Conservation (phyloP, 768 basidiomycete species). For the Xerocomus potaroensis region DNA sequence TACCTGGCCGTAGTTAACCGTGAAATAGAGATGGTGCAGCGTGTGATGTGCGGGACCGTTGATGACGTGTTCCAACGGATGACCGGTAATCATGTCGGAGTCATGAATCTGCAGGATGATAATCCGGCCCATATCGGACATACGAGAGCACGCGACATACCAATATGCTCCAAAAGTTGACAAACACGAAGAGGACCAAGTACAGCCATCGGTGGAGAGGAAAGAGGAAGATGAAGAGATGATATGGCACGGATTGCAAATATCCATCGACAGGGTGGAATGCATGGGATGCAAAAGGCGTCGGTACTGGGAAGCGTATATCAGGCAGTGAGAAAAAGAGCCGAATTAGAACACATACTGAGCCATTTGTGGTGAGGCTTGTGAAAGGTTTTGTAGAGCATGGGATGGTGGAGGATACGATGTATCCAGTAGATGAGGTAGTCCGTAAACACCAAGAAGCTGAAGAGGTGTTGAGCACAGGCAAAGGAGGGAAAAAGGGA, state of each 20-base stretch:
- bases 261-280: constrained; percentile 98
- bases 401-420: constrained; percentile 78
- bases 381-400: constrained; percentile 86
- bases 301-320: constrained; percentile 69
- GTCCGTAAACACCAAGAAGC: constrained; percentile 86
- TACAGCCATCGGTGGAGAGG: constrained; percentile 85
- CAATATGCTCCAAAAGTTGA: constrained; percentile 93
- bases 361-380: constrained; percentile 99
- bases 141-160: constrained; percentile 39
- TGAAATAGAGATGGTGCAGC: constrained; percentile 95
- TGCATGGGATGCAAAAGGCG: constrained; percentile 95
- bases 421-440: constrained; percentile 98
- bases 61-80: constrained; percentile 81
- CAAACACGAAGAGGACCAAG: constrained; percentile 81
- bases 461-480: constrained; percentile 21
- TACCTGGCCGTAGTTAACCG: constrained; percentile 91
- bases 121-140: not conserved
- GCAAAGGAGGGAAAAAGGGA: constrained; percentile 2
- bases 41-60: constrained; percentile 99
- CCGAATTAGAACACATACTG: constrained; percentile 45
- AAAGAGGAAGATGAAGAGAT: constrained; percentile 85
- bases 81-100: constrained; percentile 96
- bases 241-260: constrained; percentile 91
- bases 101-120: constrained; percentile 87
- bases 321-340: not conserved